These are phyloP conservation scores for Tagetes erecta DNA, from an alignment of 129 eudicot genomes.

Conservation along the genomic window DNA sequence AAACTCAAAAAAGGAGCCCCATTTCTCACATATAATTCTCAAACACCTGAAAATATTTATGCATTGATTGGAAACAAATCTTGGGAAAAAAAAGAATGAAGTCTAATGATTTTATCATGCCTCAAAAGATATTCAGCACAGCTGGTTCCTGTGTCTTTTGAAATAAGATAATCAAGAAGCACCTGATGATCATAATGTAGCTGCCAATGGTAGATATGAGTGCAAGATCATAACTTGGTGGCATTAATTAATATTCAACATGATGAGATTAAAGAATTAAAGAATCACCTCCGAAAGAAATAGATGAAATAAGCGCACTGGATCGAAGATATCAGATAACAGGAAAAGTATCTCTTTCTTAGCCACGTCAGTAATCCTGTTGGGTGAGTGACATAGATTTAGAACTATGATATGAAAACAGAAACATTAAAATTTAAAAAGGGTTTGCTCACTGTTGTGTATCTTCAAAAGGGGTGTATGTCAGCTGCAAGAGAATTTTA, in stretches of 20 bases:
- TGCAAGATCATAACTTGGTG: not conserved
- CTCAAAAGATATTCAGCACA: constrained; percentile 89
- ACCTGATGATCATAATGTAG: constrained; percentile 85
- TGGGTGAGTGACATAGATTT: not conserved
- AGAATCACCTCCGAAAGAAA: constrained; percentile 73
- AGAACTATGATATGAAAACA: not conserved
- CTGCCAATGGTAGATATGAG: constrained; percentile 41
- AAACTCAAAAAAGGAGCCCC: constrained; percentile 56
- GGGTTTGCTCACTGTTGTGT: constrained; percentile 43
- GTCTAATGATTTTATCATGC: constrained; percentile 31
- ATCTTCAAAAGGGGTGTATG: constrained; percentile 34
- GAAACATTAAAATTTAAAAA: not conserved
- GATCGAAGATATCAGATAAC: constrained; percentile 61
- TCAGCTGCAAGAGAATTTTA: constrained; percentile 72
- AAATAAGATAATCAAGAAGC: constrained; percentile 94
- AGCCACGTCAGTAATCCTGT: constrained; percentile 42
- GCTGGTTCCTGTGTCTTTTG: constrained; percentile 79
- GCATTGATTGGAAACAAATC: constrained; percentile 1
- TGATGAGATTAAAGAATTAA: not conserved
- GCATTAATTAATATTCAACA: not conserved
- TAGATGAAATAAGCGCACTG: constrained; percentile 62
- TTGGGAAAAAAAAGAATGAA: not conserved
- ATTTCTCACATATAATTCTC: constrained; percentile 68
- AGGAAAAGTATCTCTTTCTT: constrained; percentile 41
- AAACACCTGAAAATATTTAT: constrained; percentile 53